phyloP scores from a whole-genome alignment of 352 stramenopile genomes.

The Lagenidium giganteum region DNA sequence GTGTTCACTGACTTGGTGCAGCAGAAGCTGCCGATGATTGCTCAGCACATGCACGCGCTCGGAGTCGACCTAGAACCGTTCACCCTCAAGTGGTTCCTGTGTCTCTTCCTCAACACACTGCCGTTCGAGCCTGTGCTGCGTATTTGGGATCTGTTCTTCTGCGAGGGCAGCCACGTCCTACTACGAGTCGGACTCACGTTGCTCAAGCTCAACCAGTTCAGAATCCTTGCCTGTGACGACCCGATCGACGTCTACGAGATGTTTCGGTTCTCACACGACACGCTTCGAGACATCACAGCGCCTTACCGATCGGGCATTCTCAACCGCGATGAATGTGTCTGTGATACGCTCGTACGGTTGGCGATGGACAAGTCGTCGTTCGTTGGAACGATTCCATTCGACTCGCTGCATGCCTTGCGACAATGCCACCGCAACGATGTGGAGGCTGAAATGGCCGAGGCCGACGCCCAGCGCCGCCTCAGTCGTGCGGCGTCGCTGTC shows the following conservation, averaged over 20 bases:
- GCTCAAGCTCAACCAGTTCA: constrained; percentile 72
- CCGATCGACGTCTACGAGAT: constrained; percentile 80
- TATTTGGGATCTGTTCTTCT: constrained; percentile 90
- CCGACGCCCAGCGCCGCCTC: constrained; percentile 24
- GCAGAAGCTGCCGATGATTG: constrained; percentile 77
- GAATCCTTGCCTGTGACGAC: constrained; percentile 70
- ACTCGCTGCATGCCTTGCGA: constrained; percentile 69
- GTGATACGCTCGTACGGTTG: constrained; percentile 72
- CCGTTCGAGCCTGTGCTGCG: constrained; percentile 85
- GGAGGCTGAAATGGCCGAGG: constrained; percentile 38
- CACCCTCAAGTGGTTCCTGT: constrained; percentile 92
- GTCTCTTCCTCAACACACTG: constrained; percentile 90
- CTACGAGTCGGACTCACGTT: constrained; percentile 79
- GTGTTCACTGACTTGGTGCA: constrained; percentile 85
- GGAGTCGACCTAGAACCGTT: constrained; percentile 85
- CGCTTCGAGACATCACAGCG: constrained; percentile 45
- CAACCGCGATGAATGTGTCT: constrained; percentile 79
- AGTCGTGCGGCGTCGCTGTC: constrained; percentile 1
- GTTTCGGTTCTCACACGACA: constrained; percentile 72
- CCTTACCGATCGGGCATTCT: constrained; percentile 51
- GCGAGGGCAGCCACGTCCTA: constrained; percentile 86
- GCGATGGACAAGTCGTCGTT: constrained; percentile 85
- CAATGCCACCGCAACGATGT: constrained; percentile 59
- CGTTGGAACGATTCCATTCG: constrained; percentile 62
- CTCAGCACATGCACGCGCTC: constrained; percentile 60